phyloP scores from a whole-genome alignment of 768 basidiomycete genomes.

The Butyriboletus loyo region DNA sequence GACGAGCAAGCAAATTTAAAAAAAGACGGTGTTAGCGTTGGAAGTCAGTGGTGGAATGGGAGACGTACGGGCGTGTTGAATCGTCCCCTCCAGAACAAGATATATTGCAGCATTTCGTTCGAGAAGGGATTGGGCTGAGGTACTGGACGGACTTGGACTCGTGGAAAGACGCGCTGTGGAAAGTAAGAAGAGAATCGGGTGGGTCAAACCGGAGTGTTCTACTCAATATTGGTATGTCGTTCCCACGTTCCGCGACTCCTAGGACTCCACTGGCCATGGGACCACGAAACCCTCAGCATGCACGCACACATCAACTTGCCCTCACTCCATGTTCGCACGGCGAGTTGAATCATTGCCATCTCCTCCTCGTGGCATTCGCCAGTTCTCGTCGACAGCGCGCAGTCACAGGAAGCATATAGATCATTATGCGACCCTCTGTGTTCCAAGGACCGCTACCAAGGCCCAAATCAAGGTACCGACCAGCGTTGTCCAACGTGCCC shows the following conservation, averaged over 20 bases:
- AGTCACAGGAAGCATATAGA: constrained; percentile 15
- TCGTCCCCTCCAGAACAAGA: constrained; percentile 26
- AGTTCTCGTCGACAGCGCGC: constrained; percentile 21
- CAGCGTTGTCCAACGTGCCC: neutral
- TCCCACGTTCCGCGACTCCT: constrained; percentile 21
- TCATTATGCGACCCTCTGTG: constrained; percentile 28
- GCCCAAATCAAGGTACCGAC: constrained; percentile 32
- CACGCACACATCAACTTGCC: neutral
- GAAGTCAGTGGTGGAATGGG: neutral
- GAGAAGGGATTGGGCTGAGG: neutral
- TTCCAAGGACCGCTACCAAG: constrained; percentile 29
- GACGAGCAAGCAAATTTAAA: neutral
- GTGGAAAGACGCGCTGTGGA: neutral
- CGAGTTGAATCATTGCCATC: neutral
- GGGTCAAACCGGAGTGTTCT: constrained; percentile 23
- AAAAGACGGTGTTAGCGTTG: neutral
- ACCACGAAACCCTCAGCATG: neutral
- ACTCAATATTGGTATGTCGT: constrained; percentile 9
- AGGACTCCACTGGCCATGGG: neutral
- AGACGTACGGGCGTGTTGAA: constrained; percentile 28
- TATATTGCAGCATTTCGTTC: constrained; percentile 21
- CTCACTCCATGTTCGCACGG: neutral
- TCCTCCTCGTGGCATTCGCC: neutral
- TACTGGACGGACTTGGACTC: neutral
- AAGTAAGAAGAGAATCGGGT: neutral